Evolutionary conservation across 73 alveolate genomes (phyloP).

Genomic region (Effrenium voratum): DNA sequence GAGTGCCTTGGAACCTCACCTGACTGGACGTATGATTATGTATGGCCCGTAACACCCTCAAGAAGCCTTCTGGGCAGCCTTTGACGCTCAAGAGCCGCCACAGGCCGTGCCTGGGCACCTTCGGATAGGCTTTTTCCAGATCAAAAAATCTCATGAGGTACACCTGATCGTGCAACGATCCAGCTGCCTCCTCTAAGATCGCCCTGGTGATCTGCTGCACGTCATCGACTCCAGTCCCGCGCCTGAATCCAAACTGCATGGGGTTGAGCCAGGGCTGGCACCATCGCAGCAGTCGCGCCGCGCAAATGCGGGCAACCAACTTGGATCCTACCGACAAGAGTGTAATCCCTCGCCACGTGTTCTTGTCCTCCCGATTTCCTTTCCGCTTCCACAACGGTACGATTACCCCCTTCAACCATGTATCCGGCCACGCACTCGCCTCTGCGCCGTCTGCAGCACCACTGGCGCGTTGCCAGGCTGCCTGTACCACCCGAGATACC

Average conservation of each 20-base stretch:
- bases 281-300: not conserved
- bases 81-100: not conserved
- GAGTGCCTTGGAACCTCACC: not conserved
- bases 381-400: conserved; percentile 24
- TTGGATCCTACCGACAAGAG: conserved; percentile 8
- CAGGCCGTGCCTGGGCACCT: not conserved
- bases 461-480: not conserved
- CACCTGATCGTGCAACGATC: not conserved
- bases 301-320: not conserved
- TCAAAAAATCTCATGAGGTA: not conserved
- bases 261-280: not conserved
- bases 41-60: not conserved
- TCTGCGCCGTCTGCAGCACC: not conserved
- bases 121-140: conserved; percentile 31
- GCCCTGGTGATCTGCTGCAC: conserved; percentile 33
- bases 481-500: not conserved
- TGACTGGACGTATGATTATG: not conserved
- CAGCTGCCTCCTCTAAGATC: conserved; percentile 2
- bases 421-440: not conserved
- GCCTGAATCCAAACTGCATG: not conserved
- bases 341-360: conserved; percentile 17
- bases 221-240: not conserved
- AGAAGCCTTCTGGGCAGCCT: not conserved
- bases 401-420: not conserved
- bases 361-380: not conserved